Evolutionary conservation across 768 basidiomycete species (phyloP).

Genomic region (Leccinum broughii): DNA sequence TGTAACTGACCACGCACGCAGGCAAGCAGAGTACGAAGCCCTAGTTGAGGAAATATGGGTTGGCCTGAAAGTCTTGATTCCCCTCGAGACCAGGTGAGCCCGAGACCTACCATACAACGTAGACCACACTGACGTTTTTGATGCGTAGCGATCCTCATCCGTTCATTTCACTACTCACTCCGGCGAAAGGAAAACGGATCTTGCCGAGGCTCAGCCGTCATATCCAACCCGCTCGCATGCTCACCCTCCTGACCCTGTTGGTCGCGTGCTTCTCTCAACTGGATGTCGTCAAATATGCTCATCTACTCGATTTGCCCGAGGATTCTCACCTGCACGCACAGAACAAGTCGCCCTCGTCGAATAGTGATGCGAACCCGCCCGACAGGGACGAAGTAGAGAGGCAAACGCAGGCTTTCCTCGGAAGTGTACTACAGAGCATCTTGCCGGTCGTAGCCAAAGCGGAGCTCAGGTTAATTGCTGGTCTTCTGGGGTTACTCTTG

Average conservation of each 20-base stretch:
- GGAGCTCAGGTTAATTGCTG: slow-evolving; percentile 79
- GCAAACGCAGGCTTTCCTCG: slow-evolving; percentile 90
- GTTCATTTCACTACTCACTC: slow-evolving; percentile 86
- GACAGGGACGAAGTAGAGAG: slow-evolving; percentile 72
- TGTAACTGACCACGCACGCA: slow-evolving; percentile 28
- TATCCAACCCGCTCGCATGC: slow-evolving; percentile 73
- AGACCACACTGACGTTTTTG: slow-evolving; percentile 3
- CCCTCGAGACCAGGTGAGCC: slow-evolving; percentile 85
- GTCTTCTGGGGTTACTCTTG: slow-evolving; percentile 79
- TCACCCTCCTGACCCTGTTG: slow-evolving; percentile 86
- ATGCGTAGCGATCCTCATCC: slow-evolving; percentile 83
- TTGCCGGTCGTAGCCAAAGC: slow-evolving; percentile 79
- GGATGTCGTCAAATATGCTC: slow-evolving; percentile 83
- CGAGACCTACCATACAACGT: neutral
- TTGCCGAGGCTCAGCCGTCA: slow-evolving; percentile 87
- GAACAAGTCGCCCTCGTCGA: slow-evolving; percentile 20
- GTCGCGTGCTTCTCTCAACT: slow-evolving; percentile 94
- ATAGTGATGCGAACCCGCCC: slow-evolving; percentile 18
- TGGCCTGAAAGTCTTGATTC: slow-evolving; percentile 81
- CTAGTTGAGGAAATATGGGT: slow-evolving; percentile 77
- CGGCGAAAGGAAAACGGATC: slow-evolving; percentile 91
- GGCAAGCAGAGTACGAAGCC: slow-evolving; percentile 57
- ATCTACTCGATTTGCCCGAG: slow-evolving; percentile 64
- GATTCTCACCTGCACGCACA: slow-evolving; percentile 44
- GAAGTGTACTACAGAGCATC: slow-evolving; percentile 84